These are phyloP conservation scores for Exophiala spinifera DNA, from an alignment of 2,329 filamentous ascomycete species.

Conservation along the genomic window DNA sequence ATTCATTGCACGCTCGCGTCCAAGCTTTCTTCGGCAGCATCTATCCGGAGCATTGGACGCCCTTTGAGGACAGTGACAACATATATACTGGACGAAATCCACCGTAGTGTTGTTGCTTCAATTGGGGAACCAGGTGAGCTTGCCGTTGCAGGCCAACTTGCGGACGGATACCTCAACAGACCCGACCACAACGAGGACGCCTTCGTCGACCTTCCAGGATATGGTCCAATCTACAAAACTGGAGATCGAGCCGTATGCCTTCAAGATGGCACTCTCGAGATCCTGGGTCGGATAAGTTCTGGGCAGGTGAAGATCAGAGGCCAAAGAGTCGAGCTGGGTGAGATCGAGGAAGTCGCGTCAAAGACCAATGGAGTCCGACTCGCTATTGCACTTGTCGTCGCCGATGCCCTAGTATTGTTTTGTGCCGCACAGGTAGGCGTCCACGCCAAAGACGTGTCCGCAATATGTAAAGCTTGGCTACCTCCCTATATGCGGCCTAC, in stretches of 20 bases:
- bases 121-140: slow-evolving; percentile 72
- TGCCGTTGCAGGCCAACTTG: slow-evolving; percentile 79
- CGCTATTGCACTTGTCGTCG: slow-evolving; percentile 64
- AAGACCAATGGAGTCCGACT: slow-evolving; percentile 61
- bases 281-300: slow-evolving; percentile 71
- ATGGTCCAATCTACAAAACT: slow-evolving; percentile 75
- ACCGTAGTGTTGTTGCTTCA: slow-evolving; percentile 55
- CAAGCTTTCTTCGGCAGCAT: slow-evolving; percentile 54
- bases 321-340: slow-evolving; percentile 76
- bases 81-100: slow-evolving; percentile 60
- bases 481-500: slow-evolving; percentile 79
- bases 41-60: slow-evolving; percentile 68
- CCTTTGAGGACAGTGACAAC: slow-evolving; percentile 79
- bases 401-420: slow-evolving; percentile 70
- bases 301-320: slow-evolving; percentile 86
- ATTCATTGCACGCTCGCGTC: slow-evolving; percentile 83
- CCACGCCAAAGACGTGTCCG: slow-evolving; percentile 48
- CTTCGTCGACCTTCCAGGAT: slow-evolving; percentile 64
- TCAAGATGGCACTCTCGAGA: slow-evolving; percentile 70
- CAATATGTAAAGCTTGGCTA: slow-evolving; percentile 69
- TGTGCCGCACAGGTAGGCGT: slow-evolving; percentile 54
- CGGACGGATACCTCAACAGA: slow-evolving; percentile 77
- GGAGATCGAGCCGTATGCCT: slow-evolving; percentile 76
- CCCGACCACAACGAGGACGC: slow-evolving; percentile 68
- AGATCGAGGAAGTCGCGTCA: slow-evolving; percentile 69